Percentiles rank a stretch among this genome's conserved stretches.
phyloP scores from a whole-genome alignment of 2,329 filamentous ascomycete species.

The Exophiala calicioides region DNA sequence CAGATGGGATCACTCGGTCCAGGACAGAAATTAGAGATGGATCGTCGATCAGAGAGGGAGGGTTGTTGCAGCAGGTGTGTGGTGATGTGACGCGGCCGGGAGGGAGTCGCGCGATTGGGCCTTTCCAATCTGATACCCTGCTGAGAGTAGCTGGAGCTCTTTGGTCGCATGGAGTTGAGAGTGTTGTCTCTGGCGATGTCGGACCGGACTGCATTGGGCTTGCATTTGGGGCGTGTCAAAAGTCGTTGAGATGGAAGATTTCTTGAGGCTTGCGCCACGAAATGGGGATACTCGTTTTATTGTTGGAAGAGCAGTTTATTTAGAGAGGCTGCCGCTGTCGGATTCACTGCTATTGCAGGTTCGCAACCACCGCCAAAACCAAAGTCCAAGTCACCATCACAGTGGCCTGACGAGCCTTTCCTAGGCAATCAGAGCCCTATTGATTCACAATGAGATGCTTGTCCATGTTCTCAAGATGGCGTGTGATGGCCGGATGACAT shows the following conservation, averaged over 20 bases:
- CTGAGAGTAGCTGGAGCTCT: constrained; percentile 7
- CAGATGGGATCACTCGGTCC: constrained; percentile 65
- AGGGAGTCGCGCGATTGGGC: background rate
- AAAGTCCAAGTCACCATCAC: too few relatives aligned
- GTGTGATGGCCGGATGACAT: too few relatives aligned
- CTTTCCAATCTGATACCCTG: too few relatives aligned
- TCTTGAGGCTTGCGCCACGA: constrained; percentile 22
- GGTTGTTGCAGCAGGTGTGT: constrained; percentile 86
- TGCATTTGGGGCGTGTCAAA: constrained; percentile 25
- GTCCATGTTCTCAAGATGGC: too few relatives aligned
- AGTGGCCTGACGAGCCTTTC: too few relatives aligned
- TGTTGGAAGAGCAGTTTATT: constrained; percentile 12
- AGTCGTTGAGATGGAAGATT: constrained; percentile 23
- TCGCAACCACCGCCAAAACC: constrained; percentile 10
- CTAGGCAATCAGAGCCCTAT: too few relatives aligned
- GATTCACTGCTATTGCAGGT: constrained; percentile 18
- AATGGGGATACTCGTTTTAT: constrained; percentile 15
- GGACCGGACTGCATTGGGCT: constrained; percentile 18
- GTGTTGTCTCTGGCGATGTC: constrained; percentile 15
- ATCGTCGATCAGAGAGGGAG: constrained; percentile 53
- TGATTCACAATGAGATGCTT: too few relatives aligned
- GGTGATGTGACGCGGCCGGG: constrained; percentile 64
- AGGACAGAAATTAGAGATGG: constrained; percentile 66
- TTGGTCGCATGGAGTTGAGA: constrained; percentile 23
- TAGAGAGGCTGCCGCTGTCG: constrained; percentile 10